A percentile compares a stretch with the other conserved stretches of the same genome.
Evolutionary conservation across 2,329 filamentous ascomycete genomes (phyloP).

Genomic region (Penicillium sp.): DNA sequence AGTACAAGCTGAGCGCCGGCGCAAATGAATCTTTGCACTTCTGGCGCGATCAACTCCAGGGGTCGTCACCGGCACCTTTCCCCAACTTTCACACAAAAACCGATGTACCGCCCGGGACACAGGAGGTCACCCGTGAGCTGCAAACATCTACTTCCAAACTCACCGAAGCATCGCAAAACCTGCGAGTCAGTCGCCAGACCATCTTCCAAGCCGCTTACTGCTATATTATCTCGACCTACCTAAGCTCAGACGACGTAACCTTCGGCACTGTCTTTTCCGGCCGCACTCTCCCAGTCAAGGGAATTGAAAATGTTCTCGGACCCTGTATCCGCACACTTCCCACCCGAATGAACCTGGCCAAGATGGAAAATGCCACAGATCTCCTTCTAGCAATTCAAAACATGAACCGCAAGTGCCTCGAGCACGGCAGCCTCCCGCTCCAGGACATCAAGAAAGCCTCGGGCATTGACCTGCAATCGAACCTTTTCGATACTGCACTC

Average conservation of each 20-base stretch:
- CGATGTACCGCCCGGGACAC: conserved; percentile 29
- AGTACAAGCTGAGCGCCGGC: conserved; percentile 28
- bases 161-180: conserved; percentile 38
- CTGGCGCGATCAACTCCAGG: conserved; percentile 68
- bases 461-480: conserved; percentile 52
- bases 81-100: conserved; percentile 59
- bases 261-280: conserved; percentile 83
- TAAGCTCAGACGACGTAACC: conserved; percentile 66
- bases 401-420: conserved; percentile 65
- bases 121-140: conserved; percentile 33
- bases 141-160: conserved; percentile 38
- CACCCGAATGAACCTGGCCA: conserved; percentile 62
- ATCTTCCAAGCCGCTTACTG: conserved; percentile 73
- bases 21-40: conserved; percentile 57
- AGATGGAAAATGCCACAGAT: conserved; percentile 57
- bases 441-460: conserved; percentile 67
- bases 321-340: conserved; percentile 79
- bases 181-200: conserved; percentile 64
- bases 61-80: conserved; percentile 56
- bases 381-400: conserved; percentile 65
- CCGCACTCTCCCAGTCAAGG: conserved; percentile 68
- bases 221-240: conserved; percentile 65
- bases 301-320: conserved; percentile 73
- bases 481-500: conserved; percentile 75
- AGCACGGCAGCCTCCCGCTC: conserved; percentile 65